A percentile compares a stretch with the other conserved stretches of the same genome.
Evolutionary conservation across 352 stramenopile species (phyloP).

Genomic region (Phytopythium boreale): DNA sequence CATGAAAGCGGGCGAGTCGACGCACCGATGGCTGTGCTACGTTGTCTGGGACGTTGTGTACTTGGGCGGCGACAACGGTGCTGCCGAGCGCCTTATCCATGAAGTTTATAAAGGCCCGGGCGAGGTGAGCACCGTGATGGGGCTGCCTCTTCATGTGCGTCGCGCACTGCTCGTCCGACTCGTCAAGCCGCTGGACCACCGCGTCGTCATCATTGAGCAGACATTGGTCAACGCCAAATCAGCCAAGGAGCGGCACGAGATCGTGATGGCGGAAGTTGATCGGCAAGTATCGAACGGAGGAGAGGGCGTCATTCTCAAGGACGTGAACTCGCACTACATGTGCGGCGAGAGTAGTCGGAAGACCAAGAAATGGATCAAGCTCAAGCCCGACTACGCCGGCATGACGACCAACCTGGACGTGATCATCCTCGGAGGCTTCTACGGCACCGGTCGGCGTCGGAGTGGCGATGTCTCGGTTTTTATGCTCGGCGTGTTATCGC

Average conservation of each 20-base stretch:
- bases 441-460: constrained; percentile 66
- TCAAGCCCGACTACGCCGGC: constrained; percentile 85
- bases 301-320: constrained; percentile 84
- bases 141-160: constrained; percentile 57
- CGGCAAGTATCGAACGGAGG: constrained; percentile 65
- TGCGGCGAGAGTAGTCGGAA: constrained; percentile 77
- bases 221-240: constrained; percentile 72
- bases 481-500: constrained; percentile 63
- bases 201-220: constrained; percentile 77
- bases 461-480: constrained; percentile 85
- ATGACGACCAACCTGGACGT: constrained; percentile 83
- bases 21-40: constrained; percentile 78
- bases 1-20: constrained; percentile 42
- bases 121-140: constrained; percentile 66
- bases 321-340: constrained; percentile 87
- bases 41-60: constrained; percentile 86
- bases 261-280: constrained; percentile 83
- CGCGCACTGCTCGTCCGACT: constrained; percentile 61
- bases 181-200: constrained; percentile 67
- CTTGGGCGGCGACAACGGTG: constrained; percentile 32
- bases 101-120: constrained; percentile 63
- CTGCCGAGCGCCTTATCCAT: constrained; percentile 47
- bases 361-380: constrained; percentile 83
- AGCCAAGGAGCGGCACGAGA: constrained; percentile 71
- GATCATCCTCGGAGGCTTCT: constrained; percentile 81